A percentile compares a stretch with the other conserved stretches of the same genome.
phyloP scores from a whole-genome alignment of 2,329 filamentous ascomycete genomes.

The Xylaria sp. region DNA sequence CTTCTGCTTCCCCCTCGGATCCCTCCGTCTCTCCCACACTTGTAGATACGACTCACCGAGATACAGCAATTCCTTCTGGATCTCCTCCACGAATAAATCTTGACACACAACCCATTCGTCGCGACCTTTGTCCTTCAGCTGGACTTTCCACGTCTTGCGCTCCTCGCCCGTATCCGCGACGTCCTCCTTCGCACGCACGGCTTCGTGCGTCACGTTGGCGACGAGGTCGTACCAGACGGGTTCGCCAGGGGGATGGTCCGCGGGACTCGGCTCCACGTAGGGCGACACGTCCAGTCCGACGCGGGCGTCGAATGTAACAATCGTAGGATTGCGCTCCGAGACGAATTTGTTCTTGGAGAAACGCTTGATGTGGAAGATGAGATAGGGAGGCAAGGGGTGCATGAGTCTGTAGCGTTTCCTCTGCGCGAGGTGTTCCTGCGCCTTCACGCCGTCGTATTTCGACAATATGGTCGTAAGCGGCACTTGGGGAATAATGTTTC shows the following conservation, averaged over 20 bases:
- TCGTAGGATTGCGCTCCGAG: constrained; percentile 91
- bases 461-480: constrained; percentile 75
- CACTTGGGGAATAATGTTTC: constrained; percentile 93
- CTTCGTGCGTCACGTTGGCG: constrained; percentile 88
- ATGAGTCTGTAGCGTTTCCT: constrained; percentile 84
- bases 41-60: constrained; percentile 93
- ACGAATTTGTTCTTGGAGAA: constrained; percentile 98
- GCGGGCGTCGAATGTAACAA: constrained; percentile 88
- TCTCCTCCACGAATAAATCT: constrained; percentile 86
- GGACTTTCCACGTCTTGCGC: constrained; percentile 87
- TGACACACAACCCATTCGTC: constrained; percentile 91
- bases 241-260: constrained; percentile 64
- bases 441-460: constrained; percentile 86
- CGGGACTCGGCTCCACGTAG: constrained; percentile 83
- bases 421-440: constrained; percentile 84
- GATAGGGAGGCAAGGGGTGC: constrained; percentile 84
- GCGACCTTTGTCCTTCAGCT: constrained; percentile 73
- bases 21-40: constrained; percentile 84
- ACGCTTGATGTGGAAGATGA: constrained; percentile 93
- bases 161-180: constrained; percentile 87
- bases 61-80: constrained; percentile 83
- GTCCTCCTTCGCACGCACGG: constrained; percentile 69
- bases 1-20: constrained; percentile 30
- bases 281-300: constrained; percentile 78
- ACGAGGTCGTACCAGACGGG: constrained; percentile 94